Base-by-base conservation (phyloP, 352 stramenopile species). In the Halophytophthora batemanensis region DNA sequence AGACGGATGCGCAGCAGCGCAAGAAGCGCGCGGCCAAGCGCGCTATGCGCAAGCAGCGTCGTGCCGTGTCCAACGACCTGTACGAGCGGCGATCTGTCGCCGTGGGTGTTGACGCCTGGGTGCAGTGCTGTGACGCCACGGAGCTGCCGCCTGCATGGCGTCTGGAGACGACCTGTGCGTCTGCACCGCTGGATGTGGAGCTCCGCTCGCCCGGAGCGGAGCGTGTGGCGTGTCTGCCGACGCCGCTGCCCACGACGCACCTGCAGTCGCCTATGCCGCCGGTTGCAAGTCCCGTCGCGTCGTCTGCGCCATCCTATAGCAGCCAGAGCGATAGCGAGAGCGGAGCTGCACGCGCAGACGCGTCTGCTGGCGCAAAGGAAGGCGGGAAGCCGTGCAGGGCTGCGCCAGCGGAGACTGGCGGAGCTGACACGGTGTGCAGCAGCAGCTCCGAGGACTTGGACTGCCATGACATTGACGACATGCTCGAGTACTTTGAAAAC, bases 401-500 rank as follows among this genome's bases (percentile, higher is more conserved):
- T 12, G 45, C 58, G 53, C 29, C 53, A 35, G 13, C 21, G 2
- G 17, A 18, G 7, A 33, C 43, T 13, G 61, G 59, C 21, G 38
- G 25, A 41, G 25, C 51, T 22, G 57, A 66, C 12, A 52, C 53
- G 43, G 50, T 59, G 18, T 61, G 48, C 34, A 69, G 49, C 41
- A 68, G 51, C 45, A 72, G 46, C 33, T 66, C 54, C 6, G 61
- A 78, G 19, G 59, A 61, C 34, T 59, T 75, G 2, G 62, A 76
- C 42, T 72, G 42, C 29, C 53, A 47, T 44, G 71, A 83, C 37
- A 86, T 90, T 35, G 79, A 87, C 66, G 75, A 85, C 37, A 74
- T 90, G 66, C 65, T 86, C 39, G 80, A 88, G 53, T 90, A 85
- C 62, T 88, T 88, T 61, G 72, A 88, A 55, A 65, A 64, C 45